Base-by-base conservation (phyloP, 305 asterid species). In the Caryopteris hybrid region DNA sequence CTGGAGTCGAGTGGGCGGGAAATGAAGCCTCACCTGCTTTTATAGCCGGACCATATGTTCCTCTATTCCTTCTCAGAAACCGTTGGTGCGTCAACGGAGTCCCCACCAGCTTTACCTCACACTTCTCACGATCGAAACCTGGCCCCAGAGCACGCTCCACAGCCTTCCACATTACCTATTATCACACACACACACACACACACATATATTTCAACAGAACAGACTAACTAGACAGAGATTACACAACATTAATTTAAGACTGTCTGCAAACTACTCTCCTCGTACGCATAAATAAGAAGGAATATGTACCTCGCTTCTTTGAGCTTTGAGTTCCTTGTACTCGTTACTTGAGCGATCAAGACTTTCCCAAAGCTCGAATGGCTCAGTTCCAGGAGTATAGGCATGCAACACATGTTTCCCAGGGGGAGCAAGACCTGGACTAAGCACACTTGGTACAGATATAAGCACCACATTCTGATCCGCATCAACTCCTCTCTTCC, bases 371-470 rank as follows among this genome's bases (percentile, higher is more conserved):
- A 88, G 78, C 71, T 81, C 84, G 61, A 83, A 92, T 5, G 98
- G 97, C 79, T 92, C 98, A 3, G 98, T 92, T 55, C 98, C 98
- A 1, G 98, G 98, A 39, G 89, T 85, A 61, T 92, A 92, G 61
- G 98, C 98, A 64, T 92, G 98, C 66, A 92, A 70, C 23, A 92
- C 75, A 41, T 89, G 97, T 66, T 92, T 92, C 38, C 98, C 97
- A 5, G 92, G 90, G 22, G 98, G 98, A 3, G 96, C 98, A 56
- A 92, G 92, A 66, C 88, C 80, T 0, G 90, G 89, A 61, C 97
- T 89, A 53, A 92, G 86, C 41, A 79, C 91, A 46, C 95, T 92
- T 0, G 98, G 98, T 57, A 92, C 82, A 12, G 97, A 89, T 76
- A 92, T 89, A 61, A 92, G 82, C 21, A 92, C 97, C 8, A 89